Base-by-base conservation (phyloP, 441 rosid genomes). In the Brassica balearica region DNA sequence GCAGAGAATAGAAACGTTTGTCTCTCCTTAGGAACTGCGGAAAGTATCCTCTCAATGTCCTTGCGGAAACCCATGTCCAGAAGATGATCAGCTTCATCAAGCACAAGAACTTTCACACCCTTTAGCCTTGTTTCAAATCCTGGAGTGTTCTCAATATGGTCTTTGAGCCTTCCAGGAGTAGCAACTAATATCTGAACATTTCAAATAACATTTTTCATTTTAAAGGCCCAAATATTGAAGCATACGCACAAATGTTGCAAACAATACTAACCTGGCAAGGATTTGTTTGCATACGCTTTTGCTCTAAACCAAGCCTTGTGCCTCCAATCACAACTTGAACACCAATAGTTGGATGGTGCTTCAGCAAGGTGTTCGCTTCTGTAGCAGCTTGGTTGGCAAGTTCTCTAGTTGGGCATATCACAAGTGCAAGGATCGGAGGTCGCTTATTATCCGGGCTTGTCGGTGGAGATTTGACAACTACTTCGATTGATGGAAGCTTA, bases 291-390 rank as follows among this genome's bases (percentile, higher is more conserved):
- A 94, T 83, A 60, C 84, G 84, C 74, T 89, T 94, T 86, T 92
- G 96, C 77, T 94, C 98, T 60, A 82, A 67, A 36, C 90, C 82
- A 80, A 92, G 89, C 62, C 96, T 84, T 34, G 97, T 92, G 63
- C 98, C 98, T 72, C 98, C 98, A 20, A 92, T 91, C 77, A 94
- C 93, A 77, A 86, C 91, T 86, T 92, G 98, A 84, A 86, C 96
- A 61, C 98, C 96, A 62, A 91, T 82, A 62, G 93, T 82, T 65
- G 91, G 86, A 80, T 94, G 97, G 72, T 90, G 86, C 83, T 92
- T 94, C 84, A 94, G 76, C 63, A 92, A 76, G n/a, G 78, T 85
- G 23, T 85, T 88, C 65, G 93, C 96, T 88, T 92, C 98, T 15
- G 87, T 77, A 81, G 96, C 92, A 80, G 96, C 95, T 83, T 94